Percentiles rank a stretch among this genome's conserved stretches.
These are phyloP conservation scores for Colletotrichum abscissum DNA, from an alignment of 2,329 filamentous ascomycete genomes.

Conservation along the genomic window DNA sequence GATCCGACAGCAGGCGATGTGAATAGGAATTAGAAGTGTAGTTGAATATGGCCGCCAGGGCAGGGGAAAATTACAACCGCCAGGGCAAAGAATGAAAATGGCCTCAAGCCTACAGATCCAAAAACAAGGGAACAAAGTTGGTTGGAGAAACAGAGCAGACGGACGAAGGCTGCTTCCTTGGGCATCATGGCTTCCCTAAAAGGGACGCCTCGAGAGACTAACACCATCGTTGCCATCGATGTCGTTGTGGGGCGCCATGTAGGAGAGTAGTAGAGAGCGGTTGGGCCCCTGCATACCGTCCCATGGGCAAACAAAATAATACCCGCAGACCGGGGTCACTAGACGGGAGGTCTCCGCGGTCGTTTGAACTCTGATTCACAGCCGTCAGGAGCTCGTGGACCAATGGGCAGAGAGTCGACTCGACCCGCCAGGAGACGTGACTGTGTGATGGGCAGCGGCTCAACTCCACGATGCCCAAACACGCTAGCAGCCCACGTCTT, in stretches of 20 bases:
- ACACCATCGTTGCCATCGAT: not conserved
- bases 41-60: slow-evolving; percentile 23
- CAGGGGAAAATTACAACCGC: slow-evolving; percentile 8
- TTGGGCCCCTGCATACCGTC: slow-evolving; percentile 18
- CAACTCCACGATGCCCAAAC: slow-evolving; percentile 27
- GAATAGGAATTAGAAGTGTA: not conserved
- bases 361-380: slow-evolving; percentile 24
- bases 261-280: not conserved
- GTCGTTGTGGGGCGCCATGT: slow-evolving; percentile 1
- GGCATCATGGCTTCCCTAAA: slow-evolving; percentile 13
- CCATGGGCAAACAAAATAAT: slow-evolving; percentile 22
- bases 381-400: slow-evolving; percentile 14
- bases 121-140: not conserved
- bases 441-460: slow-evolving; percentile 5
- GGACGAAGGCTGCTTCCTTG: not conserved
- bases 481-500: slow-evolving; percentile 14
- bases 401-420: not conserved
- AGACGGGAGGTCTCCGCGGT: slow-evolving; percentile 16
- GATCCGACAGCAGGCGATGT: too few relatives aligned
- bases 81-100: slow-evolving; percentile 21
- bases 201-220: not conserved
- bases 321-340: slow-evolving; percentile 6
- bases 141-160: not conserved
- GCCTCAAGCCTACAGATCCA: not conserved
- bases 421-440: not conserved